Conservation (phyloP, 2,329 filamentous ascomycete species). For the Neofusicoccum laricinum region DNA sequence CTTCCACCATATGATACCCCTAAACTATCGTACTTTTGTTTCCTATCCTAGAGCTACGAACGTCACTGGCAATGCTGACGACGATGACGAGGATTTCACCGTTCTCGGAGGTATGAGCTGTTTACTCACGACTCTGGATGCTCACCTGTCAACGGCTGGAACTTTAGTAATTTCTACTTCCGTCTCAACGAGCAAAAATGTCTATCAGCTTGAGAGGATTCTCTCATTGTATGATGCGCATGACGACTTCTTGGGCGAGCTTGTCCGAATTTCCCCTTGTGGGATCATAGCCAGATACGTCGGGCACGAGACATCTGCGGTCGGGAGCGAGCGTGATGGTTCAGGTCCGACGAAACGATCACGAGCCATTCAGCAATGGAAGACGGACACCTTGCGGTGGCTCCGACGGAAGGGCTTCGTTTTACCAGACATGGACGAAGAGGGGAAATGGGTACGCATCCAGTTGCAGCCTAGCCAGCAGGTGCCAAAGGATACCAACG, state of each 20-base stretch:
- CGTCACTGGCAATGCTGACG: slow-evolving; percentile 15
- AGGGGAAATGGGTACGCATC: slow-evolving; percentile 11
- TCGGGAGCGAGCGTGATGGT: neutral
- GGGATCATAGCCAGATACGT: slow-evolving; percentile 14
- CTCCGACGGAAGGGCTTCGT: slow-evolving; percentile 34
- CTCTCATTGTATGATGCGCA: neutral
- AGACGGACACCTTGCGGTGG: slow-evolving; percentile 31
- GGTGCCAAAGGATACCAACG: neutral
- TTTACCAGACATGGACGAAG: slow-evolving; percentile 26
- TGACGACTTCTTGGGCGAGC: slow-evolving; percentile 11
- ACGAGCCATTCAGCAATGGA: slow-evolving; percentile 27
- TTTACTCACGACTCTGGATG: slow-evolving; percentile 13
- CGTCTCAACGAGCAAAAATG: neutral
- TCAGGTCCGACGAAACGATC: neutral
- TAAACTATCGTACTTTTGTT: slow-evolving; percentile 38
- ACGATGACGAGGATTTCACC: slow-evolving; percentile 3
- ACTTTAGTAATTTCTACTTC: slow-evolving; percentile 18
- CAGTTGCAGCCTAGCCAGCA: slow-evolving; percentile 7
- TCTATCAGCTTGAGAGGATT: slow-evolving; percentile 12
- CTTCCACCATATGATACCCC: slow-evolving; percentile 30
- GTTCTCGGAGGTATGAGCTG: neutral
- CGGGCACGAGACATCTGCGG: neutral
- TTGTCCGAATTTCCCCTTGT: slow-evolving; percentile 11
- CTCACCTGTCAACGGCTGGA: slow-evolving; percentile 17
- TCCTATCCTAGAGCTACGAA: slow-evolving; percentile 23